These are phyloP conservation scores for Kodamaea sagamina DNA, from an alignment of 805 yeast genomes.

Conservation along the genomic window DNA sequence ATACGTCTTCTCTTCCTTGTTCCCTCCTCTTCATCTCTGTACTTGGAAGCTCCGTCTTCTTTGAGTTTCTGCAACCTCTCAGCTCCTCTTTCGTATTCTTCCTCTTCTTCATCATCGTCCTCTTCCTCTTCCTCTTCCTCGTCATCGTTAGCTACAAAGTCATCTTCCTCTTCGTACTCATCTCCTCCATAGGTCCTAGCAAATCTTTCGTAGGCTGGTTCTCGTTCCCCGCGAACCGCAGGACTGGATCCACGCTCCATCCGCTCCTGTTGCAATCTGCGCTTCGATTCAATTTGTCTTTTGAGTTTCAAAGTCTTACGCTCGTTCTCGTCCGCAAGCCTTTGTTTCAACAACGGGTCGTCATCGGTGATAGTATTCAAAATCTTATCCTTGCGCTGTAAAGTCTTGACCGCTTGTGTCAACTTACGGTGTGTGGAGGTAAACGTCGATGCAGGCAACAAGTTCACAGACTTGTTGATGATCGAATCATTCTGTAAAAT, in stretches of 20 bases:
- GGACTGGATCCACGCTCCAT: slow-evolving; percentile 49
- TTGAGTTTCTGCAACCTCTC: slow-evolving; percentile 58
- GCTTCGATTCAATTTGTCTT: slow-evolving; percentile 63
- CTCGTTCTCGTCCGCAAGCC: slow-evolving; percentile 65
- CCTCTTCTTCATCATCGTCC: slow-evolving; percentile 50
- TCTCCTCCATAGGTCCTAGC: slow-evolving; percentile 38
- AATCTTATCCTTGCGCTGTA: slow-evolving; percentile 49
- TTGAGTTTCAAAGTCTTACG: slow-evolving; percentile 58
- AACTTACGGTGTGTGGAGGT: slow-evolving; percentile 80
- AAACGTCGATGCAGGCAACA: slow-evolving; percentile 88
- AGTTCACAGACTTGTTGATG: slow-evolving; percentile 64
- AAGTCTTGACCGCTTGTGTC: slow-evolving; percentile 64
- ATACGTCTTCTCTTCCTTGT: slow-evolving; percentile 50
- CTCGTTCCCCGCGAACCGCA: slow-evolving; percentile 24
- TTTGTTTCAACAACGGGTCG: slow-evolving; percentile 72
- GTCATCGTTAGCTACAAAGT: slow-evolving; percentile 45
- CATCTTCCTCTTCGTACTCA: slow-evolving; percentile 43
- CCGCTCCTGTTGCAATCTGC: slow-evolving; percentile 61
- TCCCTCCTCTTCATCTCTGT: slow-evolving; percentile 39
- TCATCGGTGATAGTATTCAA: slow-evolving; percentile 54
- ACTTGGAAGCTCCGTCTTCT: slow-evolving; percentile 55
- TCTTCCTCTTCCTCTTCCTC: slow-evolving; percentile 40
- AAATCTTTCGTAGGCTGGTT: slow-evolving; percentile 41
- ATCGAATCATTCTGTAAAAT: slow-evolving; percentile 69
- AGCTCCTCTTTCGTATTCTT: slow-evolving; percentile 54